Conservation (phyloP, 441 rosid genomes). For the Populus hybrid region DNA sequence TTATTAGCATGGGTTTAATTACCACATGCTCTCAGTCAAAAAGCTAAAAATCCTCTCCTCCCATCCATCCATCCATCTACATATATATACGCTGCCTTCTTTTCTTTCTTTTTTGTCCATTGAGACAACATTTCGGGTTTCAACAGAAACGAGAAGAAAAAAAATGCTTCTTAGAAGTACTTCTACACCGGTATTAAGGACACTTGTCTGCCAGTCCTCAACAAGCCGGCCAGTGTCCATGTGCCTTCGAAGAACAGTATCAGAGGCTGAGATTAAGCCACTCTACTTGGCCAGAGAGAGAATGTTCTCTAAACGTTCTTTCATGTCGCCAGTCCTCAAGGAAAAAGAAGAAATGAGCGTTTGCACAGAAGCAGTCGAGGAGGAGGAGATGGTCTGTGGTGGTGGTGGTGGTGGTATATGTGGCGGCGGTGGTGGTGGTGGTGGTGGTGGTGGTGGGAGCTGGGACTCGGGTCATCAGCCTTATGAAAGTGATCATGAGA, state of each 20-base stretch:
- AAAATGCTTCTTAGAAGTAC: conserved; percentile 51
- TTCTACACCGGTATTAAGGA: conserved; percentile 44
- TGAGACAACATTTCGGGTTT: conserved; percentile 11
- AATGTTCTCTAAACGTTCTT: neutral
- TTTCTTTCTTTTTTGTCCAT: neutral
- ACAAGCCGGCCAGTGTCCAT: conserved; percentile 18
- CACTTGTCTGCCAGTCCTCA: conserved; percentile 26
- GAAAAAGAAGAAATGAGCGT: conserved; percentile 6
- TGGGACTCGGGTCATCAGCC: conserved; percentile 26
- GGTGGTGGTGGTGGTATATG: conserved; percentile 15
- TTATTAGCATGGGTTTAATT: no score
- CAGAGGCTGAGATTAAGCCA: conserved; percentile 37
- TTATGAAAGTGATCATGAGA: conserved; percentile 23
- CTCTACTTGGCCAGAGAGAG: conserved; percentile 14
- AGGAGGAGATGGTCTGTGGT: conserved; percentile 5
- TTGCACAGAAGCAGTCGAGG: conserved; percentile 9
- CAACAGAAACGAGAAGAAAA: neutral
- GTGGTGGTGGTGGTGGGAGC: conserved; percentile 21
- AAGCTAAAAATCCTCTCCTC: neutral
- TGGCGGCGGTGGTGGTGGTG: neutral
- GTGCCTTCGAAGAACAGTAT: conserved; percentile 27
- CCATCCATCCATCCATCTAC: no score
- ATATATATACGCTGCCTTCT: neutral
- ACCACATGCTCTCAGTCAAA: neutral
- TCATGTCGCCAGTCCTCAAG: conserved; percentile 12